Base-by-base conservation (phyloP, 2,329 filamentous ascomycete species). In the Fusarium sp. region DNA sequence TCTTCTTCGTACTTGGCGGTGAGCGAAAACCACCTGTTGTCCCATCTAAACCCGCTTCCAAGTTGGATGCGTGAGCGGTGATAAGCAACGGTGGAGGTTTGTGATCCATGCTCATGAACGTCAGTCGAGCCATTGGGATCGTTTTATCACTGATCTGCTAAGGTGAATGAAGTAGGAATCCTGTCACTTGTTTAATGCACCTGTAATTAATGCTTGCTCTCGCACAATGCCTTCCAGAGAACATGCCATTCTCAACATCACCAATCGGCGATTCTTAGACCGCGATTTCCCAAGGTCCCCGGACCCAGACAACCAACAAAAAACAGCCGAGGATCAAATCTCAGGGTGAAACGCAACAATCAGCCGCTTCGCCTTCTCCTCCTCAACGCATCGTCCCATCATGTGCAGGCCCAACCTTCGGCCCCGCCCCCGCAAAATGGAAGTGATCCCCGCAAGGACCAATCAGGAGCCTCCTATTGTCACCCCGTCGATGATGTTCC, bases 371-470 rank as follows among this genome's bases (percentile, higher is more conserved):
- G 18, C 18, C 18, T 10, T 42, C 31, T 31, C 10, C 33, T 16
- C 49, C 16, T n/a, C 44, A n/a, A 31, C 16, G 25, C 25, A 42
- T 61, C 49, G 44, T 62, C 40, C 38, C 44, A 61, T 63, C 68
- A 70, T 69, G 56, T 69, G 68, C 65, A 59, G 13, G 49, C 31
- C 49, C 25, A 14, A 8, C 36, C 33, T 23, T 61, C 69, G 69
- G 69, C 69, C 68, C 69, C 69, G 29, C 69, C 69, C 69, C 69
- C 69, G 54, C 69, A 71, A 67, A 69, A 58, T 64, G 62, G 62
- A 69, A 69, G 20, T 51, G 42, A 71, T 6, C 40, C 42, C 69
- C 69, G 69, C 8, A 14, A 13, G 4, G 34, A 1, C 69, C 65
- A 71, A 71, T 72, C 18, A 58, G 50, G 16, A 25, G 11, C 25